phyloP scores from a whole-genome alignment of 106 monocot species.

The Dendrobium nobile region DNA sequence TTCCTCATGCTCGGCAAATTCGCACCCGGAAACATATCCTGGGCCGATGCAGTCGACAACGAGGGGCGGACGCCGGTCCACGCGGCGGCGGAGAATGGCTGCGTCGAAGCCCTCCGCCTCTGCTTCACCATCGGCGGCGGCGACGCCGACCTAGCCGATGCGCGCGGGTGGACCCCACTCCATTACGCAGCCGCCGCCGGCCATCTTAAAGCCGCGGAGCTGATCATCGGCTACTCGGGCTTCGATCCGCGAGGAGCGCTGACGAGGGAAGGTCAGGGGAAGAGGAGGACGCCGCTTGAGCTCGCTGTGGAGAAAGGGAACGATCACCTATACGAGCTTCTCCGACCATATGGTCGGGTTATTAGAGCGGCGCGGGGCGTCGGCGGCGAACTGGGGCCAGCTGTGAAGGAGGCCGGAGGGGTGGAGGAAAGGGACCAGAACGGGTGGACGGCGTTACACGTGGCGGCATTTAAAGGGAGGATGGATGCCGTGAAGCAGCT shows the following conservation, averaged over 20 bases:
- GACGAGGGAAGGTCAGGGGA: conserved; percentile 3
- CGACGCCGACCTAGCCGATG: conserved; percentile 29
- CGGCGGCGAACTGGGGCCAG: not conserved
- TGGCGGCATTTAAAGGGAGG: conserved; percentile 31
- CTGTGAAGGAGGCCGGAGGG: not conserved
- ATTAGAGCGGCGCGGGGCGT: conserved; percentile 10
- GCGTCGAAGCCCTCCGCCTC: conserved; percentile 15
- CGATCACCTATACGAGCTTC: conserved; percentile 10
- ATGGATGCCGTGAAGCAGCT: conserved; percentile 13
- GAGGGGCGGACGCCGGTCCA: conserved; percentile 26
- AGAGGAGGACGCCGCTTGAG: conserved; percentile 21
- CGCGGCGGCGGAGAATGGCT: conserved; percentile 20
- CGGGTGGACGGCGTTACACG: conserved; percentile 34
- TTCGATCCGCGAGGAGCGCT: conserved; percentile 14
- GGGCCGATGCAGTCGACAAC: conserved; percentile 14
- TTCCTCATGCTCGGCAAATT: conserved; percentile 1
- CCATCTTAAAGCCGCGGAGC: not conserved
- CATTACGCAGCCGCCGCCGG: conserved; percentile 27
- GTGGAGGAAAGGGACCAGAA: conserved; percentile 26
- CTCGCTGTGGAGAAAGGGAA: conserved; percentile 23
- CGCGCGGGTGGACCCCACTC: conserved; percentile 34
- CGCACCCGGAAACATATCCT: not conserved
- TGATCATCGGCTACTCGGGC: conserved; percentile 2
- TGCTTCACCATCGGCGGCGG: conserved; percentile 16
- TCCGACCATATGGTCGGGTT: conserved; percentile 7